Evolutionary conservation across 805 yeast genomes (phyloP).

Genomic region (Lachancea nothofagi): DNA sequence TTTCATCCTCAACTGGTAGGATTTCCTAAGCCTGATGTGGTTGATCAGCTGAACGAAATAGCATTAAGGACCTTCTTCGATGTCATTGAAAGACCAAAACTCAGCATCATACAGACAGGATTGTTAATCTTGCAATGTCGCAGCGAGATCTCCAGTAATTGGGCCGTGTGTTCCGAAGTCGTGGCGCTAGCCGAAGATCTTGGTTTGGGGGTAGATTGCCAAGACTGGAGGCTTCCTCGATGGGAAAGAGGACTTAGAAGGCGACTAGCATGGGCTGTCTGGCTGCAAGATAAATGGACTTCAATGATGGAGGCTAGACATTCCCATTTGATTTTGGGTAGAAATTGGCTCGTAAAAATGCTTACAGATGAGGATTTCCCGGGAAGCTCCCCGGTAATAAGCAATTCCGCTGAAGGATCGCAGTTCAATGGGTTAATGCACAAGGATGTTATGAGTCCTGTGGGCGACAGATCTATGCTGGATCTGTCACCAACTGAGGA

Average conservation of each 20-base stretch:
- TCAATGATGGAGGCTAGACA: conserved; percentile 78
- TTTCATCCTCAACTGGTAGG: conserved; percentile 60
- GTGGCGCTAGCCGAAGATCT: conserved; percentile 85
- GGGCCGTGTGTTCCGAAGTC: conserved; percentile 83
- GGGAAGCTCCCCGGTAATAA: conserved; percentile 44
- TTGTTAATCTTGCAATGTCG: conserved; percentile 60
- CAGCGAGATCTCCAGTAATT: conserved; percentile 58
- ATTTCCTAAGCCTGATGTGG: conserved; percentile 69
- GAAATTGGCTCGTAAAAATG: conserved; percentile 74
- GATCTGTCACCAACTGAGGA: conserved; percentile 34
- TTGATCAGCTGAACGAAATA: conserved; percentile 58
- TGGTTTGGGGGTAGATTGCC: conserved; percentile 87
- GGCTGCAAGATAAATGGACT: conserved; percentile 87
- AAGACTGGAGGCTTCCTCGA: conserved; percentile 84
- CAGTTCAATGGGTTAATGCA: conserved; percentile 5
- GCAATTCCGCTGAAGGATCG: conserved; percentile 2
- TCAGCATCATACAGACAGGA: conserved; percentile 91
- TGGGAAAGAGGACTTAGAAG: conserved; percentile 92
- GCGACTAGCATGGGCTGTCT: conserved; percentile 94
- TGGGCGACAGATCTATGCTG: conserved; percentile 20
- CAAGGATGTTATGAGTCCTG: conserved; percentile 8
- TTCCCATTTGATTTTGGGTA: conserved; percentile 64
- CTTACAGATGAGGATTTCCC: conserved; percentile 73
- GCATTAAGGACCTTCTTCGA: conserved; percentile 63
- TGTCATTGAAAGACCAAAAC: conserved; percentile 77